These are phyloP conservation scores for Adansonia digitata DNA, from an alignment of 345 rosid genomes.

Conservation along the genomic window DNA sequence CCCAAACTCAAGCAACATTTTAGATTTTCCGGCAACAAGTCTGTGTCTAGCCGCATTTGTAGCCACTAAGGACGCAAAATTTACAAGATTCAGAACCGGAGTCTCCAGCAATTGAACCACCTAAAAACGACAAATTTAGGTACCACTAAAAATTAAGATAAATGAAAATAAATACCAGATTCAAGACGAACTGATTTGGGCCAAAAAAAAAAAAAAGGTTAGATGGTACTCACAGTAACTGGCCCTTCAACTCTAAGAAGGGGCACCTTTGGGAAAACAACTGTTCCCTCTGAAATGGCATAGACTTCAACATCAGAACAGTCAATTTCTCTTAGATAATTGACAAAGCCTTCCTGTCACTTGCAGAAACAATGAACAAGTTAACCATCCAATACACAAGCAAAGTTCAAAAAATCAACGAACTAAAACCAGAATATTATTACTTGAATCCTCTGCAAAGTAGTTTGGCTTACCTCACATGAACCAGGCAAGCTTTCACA, in stretches of 20 bases:
- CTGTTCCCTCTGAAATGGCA: constrained; percentile 83
- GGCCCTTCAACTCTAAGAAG: constrained; percentile 92
- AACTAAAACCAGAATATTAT: neutral
- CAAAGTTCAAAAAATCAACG: neutral
- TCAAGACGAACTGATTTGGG: neutral
- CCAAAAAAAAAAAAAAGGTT: constrained; percentile 6
- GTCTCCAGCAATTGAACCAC: constrained; percentile 95
- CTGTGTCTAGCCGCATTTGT: constrained; percentile 97
- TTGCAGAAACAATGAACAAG: constrained; percentile 1
- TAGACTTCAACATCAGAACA: constrained; percentile 87
- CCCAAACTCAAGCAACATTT: constrained; percentile 83
- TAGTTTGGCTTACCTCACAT: constrained; percentile 53
- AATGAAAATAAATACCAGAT: neutral
- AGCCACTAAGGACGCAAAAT: constrained; percentile 85
- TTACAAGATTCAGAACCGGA: constrained; percentile 78
- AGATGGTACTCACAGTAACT: constrained; percentile 64
- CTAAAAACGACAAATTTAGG: constrained; percentile 30
- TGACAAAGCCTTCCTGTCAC: constrained; percentile 67
- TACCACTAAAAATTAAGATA: neutral
- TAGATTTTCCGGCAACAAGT: constrained; percentile 87
- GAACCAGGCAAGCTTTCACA: constrained; percentile 56
- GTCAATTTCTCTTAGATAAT: constrained; percentile 76
- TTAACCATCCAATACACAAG: constrained; percentile 8
- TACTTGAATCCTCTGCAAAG: neutral
- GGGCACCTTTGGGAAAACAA: constrained; percentile 96